Base-by-base conservation (phyloP, 805 yeast genomes). In the Nakazawaea molendinolei region DNA sequence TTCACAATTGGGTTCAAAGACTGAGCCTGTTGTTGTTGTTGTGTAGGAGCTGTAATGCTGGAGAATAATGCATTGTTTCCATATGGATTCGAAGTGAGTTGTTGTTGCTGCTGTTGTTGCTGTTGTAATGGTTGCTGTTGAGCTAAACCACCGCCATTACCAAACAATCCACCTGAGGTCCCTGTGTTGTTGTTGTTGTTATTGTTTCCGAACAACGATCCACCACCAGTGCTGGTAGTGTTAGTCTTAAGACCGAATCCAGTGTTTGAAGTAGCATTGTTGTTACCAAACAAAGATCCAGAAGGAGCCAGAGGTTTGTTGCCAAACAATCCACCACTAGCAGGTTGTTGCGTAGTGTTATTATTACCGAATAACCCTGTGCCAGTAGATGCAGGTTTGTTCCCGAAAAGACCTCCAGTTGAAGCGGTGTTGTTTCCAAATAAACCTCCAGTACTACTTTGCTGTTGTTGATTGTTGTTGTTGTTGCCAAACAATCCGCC, bases 31-130 rank as follows among this genome's bases (percentile, higher is more conserved):
- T 33, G 46, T 23, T 37, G 40, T n/a, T 30, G 59, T 8, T 74
- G 68, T 27, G 69, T 61, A 18, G 59, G 53, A 16, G 28, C 33
- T 3, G 61, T 53, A 30, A 67, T 55, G 45, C 38, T 38, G 5
- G 34, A 28, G 26, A 84, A 86, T 35, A 89, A 62, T 5, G 87
- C 83, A 47, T 79, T 79, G 32, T 74, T 69, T 1, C 95, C 95
- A 52, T 85, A 89, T 29, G 96, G 95, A 52, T 81, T 74, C 41
- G 67, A 65, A 39, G 61, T 65, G 36, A 60, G 53, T 40, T 44
- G 48, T 52, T 22, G 60, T 46, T 28, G 68, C 59, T 36, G 61
- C 42, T 52, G 55, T 37, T 45, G 48, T 36, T 44, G 48, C 18
- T 56, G 56, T 25, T 48, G 57, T 36, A 45, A 55, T 40, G 44